Evolutionary conservation across 1,139 yeast species (phyloP).

Genomic region (Lodderomyces jiufengensis): DNA sequence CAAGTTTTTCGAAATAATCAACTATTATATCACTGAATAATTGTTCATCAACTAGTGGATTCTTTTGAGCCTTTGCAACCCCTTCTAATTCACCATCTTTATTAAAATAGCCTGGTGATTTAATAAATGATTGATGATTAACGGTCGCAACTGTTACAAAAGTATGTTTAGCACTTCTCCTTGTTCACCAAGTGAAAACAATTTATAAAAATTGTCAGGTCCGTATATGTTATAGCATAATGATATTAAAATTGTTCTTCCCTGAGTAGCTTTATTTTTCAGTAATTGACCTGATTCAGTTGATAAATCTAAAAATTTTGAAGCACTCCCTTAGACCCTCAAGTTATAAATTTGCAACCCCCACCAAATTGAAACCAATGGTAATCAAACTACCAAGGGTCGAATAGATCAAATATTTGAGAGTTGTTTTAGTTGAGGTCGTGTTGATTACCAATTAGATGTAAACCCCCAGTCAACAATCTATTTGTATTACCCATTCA

Average conservation of each 20-base stretch:
- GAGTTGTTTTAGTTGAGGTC: too few relatives aligned
- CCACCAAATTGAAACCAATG: too few relatives aligned
- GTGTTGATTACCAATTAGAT: too few relatives aligned
- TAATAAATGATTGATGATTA: conserved; percentile 35
- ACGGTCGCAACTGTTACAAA: conserved; percentile 55
- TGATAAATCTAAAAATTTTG: too few relatives aligned
- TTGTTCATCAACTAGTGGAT: conserved; percentile 30
- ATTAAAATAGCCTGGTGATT: conserved; percentile 31
- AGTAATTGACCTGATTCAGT: conserved; percentile 62
- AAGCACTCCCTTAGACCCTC: too few relatives aligned
- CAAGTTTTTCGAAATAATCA: conserved; percentile 7
- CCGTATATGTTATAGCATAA: conserved; percentile 60
- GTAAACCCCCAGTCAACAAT: too few relatives aligned
- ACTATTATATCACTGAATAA: conserved; percentile 14
- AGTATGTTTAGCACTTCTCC: conserved; percentile 70
- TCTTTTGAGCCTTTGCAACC: conserved; percentile 40
- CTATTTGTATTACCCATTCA: too few relatives aligned
- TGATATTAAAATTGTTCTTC: conserved; percentile 47
- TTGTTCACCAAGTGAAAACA: conserved; percentile 55
- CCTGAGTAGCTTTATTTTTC: conserved; percentile 52
- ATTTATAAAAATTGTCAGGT: conserved; percentile 51
- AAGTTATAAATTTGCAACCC: too few relatives aligned
- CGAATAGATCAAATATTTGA: too few relatives aligned
- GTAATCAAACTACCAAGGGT: too few relatives aligned
- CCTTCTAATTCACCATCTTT: conserved; percentile 27